Conservation (phyloP, 2,329 filamentous ascomycete species). For the Fusarium xylarioides region DNA sequence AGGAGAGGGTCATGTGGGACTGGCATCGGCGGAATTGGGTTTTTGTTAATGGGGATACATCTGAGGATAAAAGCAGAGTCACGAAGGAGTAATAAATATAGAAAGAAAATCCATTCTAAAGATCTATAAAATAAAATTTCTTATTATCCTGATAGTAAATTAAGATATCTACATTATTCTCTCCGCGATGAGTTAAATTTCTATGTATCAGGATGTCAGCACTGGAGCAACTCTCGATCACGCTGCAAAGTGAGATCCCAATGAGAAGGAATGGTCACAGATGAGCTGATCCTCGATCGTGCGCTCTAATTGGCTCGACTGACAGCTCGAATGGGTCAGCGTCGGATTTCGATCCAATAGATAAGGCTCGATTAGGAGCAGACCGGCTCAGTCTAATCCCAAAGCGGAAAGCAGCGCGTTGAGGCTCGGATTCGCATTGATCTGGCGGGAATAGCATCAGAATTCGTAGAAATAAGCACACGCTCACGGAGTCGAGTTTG, state of each 20-base stretch:
- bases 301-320: neutral
- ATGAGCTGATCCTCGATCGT: neutral
- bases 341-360: accelerated
- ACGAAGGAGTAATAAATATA: no score
- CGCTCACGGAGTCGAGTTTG: accelerated
- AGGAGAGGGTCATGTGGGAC: no score
- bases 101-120: no score
- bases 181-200: no score
- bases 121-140: no score
- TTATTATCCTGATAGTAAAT: no score
- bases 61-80: no score
- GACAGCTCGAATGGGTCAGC: accelerated
- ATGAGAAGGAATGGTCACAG: accelerated
- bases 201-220: neutral
- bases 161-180: no score
- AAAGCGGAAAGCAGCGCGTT: neutral
- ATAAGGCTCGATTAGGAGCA: accelerated
- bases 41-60: no score
- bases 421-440: neutral
- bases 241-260: neutral
- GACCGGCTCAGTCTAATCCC: accelerated
- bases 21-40: no score
- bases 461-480: neutral
- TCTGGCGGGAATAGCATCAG: neutral
- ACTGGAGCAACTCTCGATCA: neutral